Percentiles rank a stretch among this genome's conserved stretches.
Conservation (phyloP, 2,329 filamentous ascomycete genomes). For the Colletotrichum brevisporum region DNA sequence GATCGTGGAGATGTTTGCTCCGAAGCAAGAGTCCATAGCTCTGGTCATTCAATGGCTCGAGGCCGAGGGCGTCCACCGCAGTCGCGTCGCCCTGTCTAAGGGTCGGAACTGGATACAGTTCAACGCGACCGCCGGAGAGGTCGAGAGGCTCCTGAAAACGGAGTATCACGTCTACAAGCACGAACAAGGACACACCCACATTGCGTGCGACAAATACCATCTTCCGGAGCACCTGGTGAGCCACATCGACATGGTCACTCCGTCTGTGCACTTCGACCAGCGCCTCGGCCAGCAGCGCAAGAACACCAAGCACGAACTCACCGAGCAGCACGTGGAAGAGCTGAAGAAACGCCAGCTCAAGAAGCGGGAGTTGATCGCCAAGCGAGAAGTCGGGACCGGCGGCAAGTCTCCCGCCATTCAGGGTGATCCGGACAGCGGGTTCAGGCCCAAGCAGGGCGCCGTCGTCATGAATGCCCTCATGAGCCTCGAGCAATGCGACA, state of each 20-base stretch:
- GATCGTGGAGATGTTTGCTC: conserved; percentile 59
- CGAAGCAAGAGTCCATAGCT: conserved; percentile 59
- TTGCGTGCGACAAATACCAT: conserved; percentile 59
- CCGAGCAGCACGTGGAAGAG: conserved; percentile 44
- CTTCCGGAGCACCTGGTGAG: conserved; percentile 53
- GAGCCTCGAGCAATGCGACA: conserved; percentile 59
- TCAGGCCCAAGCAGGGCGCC: conserved; percentile 50
- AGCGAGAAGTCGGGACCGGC: conserved; percentile 33
- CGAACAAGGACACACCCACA: conserved; percentile 49
- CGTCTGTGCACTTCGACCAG: conserved; percentile 56
- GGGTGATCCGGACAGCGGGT: conserved; percentile 45
- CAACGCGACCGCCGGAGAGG: conserved; percentile 66
- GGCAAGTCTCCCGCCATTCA: conserved; percentile 46
- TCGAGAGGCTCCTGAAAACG: conserved; percentile 66
- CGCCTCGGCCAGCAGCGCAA: conserved; percentile 46
- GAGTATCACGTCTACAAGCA: conserved; percentile 67
- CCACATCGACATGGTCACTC: conserved; percentile 59
- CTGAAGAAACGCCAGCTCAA: conserved; percentile 45
- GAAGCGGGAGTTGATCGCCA: conserved; percentile 31
- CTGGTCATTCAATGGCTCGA: conserved; percentile 68
- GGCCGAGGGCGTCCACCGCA: conserved; percentile 62
- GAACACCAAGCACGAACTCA: conserved; percentile 44
- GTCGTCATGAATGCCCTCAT: conserved; percentile 48
- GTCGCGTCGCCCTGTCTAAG: conserved; percentile 63
- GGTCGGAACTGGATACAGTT: conserved; percentile 69